phyloP scores from a whole-genome alignment of 805 yeast genomes.

The Candida ficus region DNA sequence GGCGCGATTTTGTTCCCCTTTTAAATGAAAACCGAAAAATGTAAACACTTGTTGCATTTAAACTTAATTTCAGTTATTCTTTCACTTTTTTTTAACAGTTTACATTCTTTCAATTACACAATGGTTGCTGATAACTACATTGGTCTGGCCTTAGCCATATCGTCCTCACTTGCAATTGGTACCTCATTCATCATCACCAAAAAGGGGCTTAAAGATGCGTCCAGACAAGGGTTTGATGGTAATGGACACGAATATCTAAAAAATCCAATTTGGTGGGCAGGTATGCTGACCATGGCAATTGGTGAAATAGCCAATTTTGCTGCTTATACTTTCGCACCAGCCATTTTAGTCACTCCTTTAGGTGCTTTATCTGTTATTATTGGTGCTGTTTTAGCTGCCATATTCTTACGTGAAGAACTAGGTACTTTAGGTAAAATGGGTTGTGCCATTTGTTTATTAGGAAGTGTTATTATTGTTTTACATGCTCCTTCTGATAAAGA shows the following conservation, averaged over 20 bases:
- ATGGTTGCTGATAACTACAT: slow-evolving; percentile 75
- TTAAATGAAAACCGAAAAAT: not conserved
- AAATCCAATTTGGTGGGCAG: slow-evolving; percentile 94
- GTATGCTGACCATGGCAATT: slow-evolving; percentile 83
- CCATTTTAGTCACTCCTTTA: slow-evolving; percentile 84
- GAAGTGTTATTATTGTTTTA: slow-evolving; percentile 79
- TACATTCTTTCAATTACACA: too few relatives aligned
- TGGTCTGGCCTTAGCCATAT: slow-evolving; percentile 82
- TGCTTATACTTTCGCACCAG: slow-evolving; percentile 93
- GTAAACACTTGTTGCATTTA: not conserved
- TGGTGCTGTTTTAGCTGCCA: slow-evolving; percentile 85
- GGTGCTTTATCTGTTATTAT: slow-evolving; percentile 89
- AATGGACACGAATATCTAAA: slow-evolving; percentile 74
- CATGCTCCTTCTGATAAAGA: slow-evolving; percentile 97
- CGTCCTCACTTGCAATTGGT: slow-evolving; percentile 86
- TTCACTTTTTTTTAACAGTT: not conserved
- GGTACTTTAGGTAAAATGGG: slow-evolving; percentile 90
- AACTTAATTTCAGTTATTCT: not conserved
- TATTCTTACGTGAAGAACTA: slow-evolving; percentile 78
- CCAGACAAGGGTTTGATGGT: slow-evolving; percentile 58
- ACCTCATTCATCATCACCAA: slow-evolving; percentile 86
- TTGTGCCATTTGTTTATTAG: slow-evolving; percentile 84
- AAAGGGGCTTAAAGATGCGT: slow-evolving; percentile 73
- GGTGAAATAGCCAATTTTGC: slow-evolving; percentile 93
- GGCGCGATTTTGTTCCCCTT: not conserved